Evolutionary conservation across 192 early-diverging fungal species (phyloP), one percentile per base, ranked within the genome.

Genomic region (Gorgonomyces haynaldii): DNA sequence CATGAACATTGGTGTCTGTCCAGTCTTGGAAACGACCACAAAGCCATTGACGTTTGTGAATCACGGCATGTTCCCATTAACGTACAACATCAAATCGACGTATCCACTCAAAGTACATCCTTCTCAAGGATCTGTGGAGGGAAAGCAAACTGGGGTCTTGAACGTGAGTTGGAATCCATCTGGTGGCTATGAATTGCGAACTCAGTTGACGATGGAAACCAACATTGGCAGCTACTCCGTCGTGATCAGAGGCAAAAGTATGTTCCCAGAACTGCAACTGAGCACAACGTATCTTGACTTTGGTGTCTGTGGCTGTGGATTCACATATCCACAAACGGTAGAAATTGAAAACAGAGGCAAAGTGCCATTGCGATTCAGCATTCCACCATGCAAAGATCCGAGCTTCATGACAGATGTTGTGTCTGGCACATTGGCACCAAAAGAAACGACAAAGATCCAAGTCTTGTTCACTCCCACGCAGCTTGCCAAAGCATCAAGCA

Each of bases 141-240:
- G 75, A 10, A 60, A 62, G n/a, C 57, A 69, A 20, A 54, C 56
- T 7, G 43, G 57, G 24, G 53, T 50, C 20, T 24, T 73, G 7
- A 45, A 24, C 22, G 60, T 80, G 2, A 51, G 57, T 13, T 80
- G 78, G 78, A 70, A 54, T 42, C 78, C 78, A 8, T 73, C 69
- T 12, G 70, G 78, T 9, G 76, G 66, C 12, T 80, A 80, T 42
- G 78, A 80, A 42, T 59, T 80, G 31, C 62, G 78, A 12, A 73
- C 78, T 4, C 68, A 69, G 23, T 32, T 80, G 20, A 46, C 54
- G 3, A 31, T 80, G 35, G 52, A 54, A 3, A 79, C 78, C 19
- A 80, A 80, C 49, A 79, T 80, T 44, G 78, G 78, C 17, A 67
- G 44, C n/a, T 79, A 58, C 54, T 53, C 62, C 27, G 64, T 80